A percentile compares a stretch with the other conserved stretches of the same genome.
phyloP scores from a whole-genome alignment of 2,329 filamentous ascomycete species.

The Pseudogymnoascus sp. region DNA sequence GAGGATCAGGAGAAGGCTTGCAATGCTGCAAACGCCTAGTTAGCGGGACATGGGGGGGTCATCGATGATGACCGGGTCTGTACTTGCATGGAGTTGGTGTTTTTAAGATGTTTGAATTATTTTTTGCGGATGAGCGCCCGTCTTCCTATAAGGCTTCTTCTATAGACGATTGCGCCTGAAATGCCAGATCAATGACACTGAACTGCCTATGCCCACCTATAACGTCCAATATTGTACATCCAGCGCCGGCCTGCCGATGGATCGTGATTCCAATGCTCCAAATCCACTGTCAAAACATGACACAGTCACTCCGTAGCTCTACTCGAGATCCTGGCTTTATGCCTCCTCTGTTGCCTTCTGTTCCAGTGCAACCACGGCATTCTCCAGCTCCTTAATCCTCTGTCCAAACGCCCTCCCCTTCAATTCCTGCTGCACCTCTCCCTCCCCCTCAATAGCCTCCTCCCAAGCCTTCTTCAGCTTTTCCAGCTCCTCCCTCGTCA shows the following conservation, averaged over 20 bases:
- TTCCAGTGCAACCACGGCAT: conserved; percentile 34
- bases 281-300: neutral
- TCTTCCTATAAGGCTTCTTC: neutral
- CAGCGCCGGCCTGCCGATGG: neutral
- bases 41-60: neutral
- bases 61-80: neutral
- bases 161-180: neutral
- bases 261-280: neutral
- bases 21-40: neutral
- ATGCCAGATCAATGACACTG: conserved; percentile 3
- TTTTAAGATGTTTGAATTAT: conserved; percentile 4
- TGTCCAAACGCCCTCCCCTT: conserved; percentile 37
- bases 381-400: conserved; percentile 39
- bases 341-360: neutral
- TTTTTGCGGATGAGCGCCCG: neutral
- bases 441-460: conserved; percentile 27
- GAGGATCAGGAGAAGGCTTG: conserved; percentile 42
- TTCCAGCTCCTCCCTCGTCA: conserved; percentile 38
- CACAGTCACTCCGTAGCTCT: neutral
- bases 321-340: neutral
- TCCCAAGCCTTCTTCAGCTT: conserved; percentile 29
- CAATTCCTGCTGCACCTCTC: conserved; percentile 34
- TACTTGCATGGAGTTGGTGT: neutral
- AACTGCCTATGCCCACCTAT: neutral
- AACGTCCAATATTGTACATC: neutral